Conservation (phyloP, 1,284 basidiomycete species). For the Cryptococcus sp. region DNA sequence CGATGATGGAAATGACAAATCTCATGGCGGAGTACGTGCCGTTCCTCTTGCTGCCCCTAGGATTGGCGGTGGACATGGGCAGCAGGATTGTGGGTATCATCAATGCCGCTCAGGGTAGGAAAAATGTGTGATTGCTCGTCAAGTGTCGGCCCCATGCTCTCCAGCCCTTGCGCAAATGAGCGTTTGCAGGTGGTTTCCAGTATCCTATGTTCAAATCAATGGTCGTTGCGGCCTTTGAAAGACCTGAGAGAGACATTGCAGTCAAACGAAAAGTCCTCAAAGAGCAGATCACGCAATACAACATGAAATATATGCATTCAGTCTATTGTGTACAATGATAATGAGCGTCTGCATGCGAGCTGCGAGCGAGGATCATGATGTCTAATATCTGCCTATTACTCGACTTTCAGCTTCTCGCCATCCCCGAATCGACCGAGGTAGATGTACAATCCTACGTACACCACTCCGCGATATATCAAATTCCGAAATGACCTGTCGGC, state of each 20-base stretch:
- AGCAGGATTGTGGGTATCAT: constrained; percentile 30
- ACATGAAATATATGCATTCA: constrained; percentile 8
- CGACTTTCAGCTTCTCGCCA: background rate
- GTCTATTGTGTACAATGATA: constrained; percentile 1
- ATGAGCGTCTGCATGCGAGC: background rate
- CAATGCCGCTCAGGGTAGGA: constrained; percentile 19
- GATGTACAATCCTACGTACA: constrained; percentile 1
- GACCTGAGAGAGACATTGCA: no score
- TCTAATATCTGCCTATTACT: background rate
- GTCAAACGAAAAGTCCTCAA: no score
- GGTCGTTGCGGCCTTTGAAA: no score
- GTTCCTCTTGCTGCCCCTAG: constrained; percentile 69
- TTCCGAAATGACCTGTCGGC: background rate
- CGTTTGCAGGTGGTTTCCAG: no score
- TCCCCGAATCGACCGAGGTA: background rate
- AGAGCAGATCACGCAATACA: background rate
- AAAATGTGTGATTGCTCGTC: constrained; percentile 12
- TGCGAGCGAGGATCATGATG: background rate
- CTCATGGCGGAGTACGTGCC: constrained; percentile 74
- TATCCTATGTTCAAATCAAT: no score
- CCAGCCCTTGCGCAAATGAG: no score
- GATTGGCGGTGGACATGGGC: constrained; percentile 72
- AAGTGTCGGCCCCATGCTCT: no score
- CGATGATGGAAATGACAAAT: constrained; percentile 53
- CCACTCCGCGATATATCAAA: background rate